phyloP scores from a whole-genome alignment of 73 alveolate genomes.

The Stentor coeruleus region DNA sequence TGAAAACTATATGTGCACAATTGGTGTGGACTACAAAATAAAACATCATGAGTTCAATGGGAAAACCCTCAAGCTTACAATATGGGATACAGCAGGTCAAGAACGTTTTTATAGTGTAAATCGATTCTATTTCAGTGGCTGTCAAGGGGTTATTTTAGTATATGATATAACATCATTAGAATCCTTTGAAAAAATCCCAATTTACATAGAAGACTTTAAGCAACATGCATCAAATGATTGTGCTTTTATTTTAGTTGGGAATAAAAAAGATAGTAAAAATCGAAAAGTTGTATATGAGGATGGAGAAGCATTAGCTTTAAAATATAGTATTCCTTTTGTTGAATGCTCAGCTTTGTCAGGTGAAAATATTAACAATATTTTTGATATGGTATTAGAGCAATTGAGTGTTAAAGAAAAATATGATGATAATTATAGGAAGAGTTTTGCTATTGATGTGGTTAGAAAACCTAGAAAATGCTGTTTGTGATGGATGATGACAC shows the following conservation, averaged over 20 bases:
- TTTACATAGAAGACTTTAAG: slow-evolving; percentile 35
- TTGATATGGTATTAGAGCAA: neutral
- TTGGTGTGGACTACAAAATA: slow-evolving; percentile 57
- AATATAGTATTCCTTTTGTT: slow-evolving; percentile 27
- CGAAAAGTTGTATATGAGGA: slow-evolving; percentile 34
- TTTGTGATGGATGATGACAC: too few relatives aligned
- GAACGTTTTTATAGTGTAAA: slow-evolving; percentile 36
- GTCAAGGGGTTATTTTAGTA: slow-evolving; percentile 38
- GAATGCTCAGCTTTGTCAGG: slow-evolving; percentile 30
- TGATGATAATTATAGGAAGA: too few relatives aligned
- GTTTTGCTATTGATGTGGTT: too few relatives aligned
- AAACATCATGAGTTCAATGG: slow-evolving; percentile 6
- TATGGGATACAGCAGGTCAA: slow-evolving; percentile 53
- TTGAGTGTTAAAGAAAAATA: too few relatives aligned
- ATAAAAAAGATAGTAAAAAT: slow-evolving; percentile 27
- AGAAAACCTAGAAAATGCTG: too few relatives aligned
- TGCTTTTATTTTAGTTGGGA: slow-evolving; percentile 33
- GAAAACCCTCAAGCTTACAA: neutral
- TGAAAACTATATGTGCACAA: slow-evolving; percentile 60
- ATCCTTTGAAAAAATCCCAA: slow-evolving; percentile 32
- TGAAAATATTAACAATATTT: neutral
- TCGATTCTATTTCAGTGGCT: slow-evolving; percentile 41
- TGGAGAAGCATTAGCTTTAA: slow-evolving; percentile 33
- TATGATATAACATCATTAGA: slow-evolving; percentile 35
- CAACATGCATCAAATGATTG: neutral